These are phyloP conservation scores for Nyssa sinensis DNA, from an alignment of 148 eudicot species.

Conservation along the genomic window DNA sequence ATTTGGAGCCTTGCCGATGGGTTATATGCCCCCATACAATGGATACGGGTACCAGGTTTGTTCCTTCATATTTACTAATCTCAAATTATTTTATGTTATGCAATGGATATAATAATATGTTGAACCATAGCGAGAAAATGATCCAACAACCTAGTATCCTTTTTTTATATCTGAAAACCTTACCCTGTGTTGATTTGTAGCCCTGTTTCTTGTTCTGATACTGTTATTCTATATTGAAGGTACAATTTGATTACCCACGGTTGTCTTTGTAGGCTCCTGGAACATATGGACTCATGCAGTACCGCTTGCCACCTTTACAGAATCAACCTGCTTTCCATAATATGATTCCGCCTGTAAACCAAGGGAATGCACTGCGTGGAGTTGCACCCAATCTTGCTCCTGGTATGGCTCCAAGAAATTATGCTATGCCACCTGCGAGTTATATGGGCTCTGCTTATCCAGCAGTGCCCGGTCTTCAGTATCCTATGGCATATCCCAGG, in stretches of 20 bases:
- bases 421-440: conserved; percentile 37
- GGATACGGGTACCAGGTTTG: conserved; percentile 96
- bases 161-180: background rate
- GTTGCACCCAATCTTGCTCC: conserved; percentile 60
- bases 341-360: conserved; percentile 50
- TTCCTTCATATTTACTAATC: background rate
- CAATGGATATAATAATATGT: background rate
- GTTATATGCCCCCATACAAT: conserved; percentile 72
- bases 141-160: too few species aligned
- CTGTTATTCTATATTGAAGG: conserved; percentile 4
- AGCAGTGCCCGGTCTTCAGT: conserved; percentile 56
- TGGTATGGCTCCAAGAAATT: conserved; percentile 65
- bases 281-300: conserved; percentile 77
- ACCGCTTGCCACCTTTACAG: conserved; percentile 77
- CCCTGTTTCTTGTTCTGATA: background rate
- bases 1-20: conserved; percentile 80
- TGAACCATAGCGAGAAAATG: background rate
- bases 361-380: conserved; percentile 63
- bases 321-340: conserved; percentile 64
- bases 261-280: conserved; percentile 65
- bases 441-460: conserved; percentile 67
- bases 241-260: conserved; percentile 16
- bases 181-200: background rate
- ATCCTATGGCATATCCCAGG: conserved; percentile 68
- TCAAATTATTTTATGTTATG: background rate